These are phyloP conservation scores for Boletellus deceptivus DNA, from an alignment of 1,284 basidiomycete genomes.

Conservation along the genomic window DNA sequence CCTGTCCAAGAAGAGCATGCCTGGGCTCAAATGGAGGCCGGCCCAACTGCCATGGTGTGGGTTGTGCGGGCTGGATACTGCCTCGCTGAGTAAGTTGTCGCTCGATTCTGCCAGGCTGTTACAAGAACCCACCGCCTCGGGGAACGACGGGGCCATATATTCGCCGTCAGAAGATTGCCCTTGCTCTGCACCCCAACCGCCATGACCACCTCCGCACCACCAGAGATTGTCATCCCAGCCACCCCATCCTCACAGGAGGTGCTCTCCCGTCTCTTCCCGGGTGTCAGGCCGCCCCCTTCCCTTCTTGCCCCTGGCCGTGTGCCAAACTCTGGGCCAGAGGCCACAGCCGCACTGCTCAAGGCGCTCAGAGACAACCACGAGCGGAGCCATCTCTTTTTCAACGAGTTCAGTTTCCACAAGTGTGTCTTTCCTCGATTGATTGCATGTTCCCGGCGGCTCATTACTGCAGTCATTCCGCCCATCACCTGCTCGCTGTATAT, in stretches of 20 bases:
- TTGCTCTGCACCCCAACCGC: neutral
- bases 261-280: constrained; percentile 39
- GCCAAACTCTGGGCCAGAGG: constrained; percentile 51
- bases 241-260: constrained; percentile 16
- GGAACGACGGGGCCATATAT: constrained; percentile 10
- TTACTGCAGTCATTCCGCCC: constrained; percentile 38
- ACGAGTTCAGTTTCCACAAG: constrained; percentile 61
- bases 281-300: constrained; percentile 37
- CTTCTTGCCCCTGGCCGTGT: constrained; percentile 36
- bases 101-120: neutral
- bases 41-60: neutral
- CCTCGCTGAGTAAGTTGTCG: neutral
- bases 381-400: constrained; percentile 61
- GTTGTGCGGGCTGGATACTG: neutral
- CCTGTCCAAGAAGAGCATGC: no score
- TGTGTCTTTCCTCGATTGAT: constrained; percentile 19
- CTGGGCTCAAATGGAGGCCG: no score
- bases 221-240: constrained; percentile 19
- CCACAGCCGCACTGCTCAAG: constrained; percentile 42
- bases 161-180: neutral
- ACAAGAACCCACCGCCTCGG: no score
- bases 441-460: neutral
- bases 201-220: constrained; percentile 30
- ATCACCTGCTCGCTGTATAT: constrained; percentile 42
- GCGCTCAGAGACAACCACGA: constrained; percentile 56